Evolutionary conservation across 768 basidiomycete species (phyloP).

Genomic region (Lactarius quietus): DNA sequence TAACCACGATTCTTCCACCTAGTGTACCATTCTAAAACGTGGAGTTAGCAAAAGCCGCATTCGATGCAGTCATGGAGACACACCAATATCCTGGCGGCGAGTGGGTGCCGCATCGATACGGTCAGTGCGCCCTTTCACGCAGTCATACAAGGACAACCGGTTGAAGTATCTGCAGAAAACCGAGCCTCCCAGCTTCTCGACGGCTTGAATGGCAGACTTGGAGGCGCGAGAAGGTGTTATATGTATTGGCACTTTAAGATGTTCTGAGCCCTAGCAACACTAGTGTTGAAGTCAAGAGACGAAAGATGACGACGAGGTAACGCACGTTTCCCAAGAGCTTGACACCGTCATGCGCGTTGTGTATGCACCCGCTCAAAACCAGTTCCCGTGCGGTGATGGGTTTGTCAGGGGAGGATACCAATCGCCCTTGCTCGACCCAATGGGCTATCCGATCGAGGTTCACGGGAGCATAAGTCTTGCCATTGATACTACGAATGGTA

Average conservation of each 20-base stretch:
- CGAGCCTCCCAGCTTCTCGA: constrained; percentile 78
- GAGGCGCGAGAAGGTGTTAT: constrained; percentile 84
- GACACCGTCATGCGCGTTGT: constrained; percentile 85
- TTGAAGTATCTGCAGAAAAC: constrained; percentile 94
- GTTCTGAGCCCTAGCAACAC: constrained; percentile 53
- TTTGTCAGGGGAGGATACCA: constrained; percentile 69
- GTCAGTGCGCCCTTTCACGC: constrained; percentile 67
- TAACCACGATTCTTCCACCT: constrained; percentile 72
- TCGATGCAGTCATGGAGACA: constrained; percentile 32
- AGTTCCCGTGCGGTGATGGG: constrained; percentile 89
- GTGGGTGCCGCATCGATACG: constrained; percentile 74
- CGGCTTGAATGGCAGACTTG: constrained; percentile 76
- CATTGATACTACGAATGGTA: constrained; percentile 47
- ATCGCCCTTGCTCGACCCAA: constrained; percentile 84
- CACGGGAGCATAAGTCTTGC: constrained; percentile 73
- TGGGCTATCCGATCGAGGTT: constrained; percentile 85
- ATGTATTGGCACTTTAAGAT: constrained; percentile 68
- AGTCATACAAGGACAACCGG: constrained; percentile 74
- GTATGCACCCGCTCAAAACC: constrained; percentile 82
- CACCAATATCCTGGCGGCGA: constrained; percentile 81
- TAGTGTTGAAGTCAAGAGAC: constrained; percentile 1
- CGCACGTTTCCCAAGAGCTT: constrained; percentile 85
- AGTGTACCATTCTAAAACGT: constrained; percentile 70
- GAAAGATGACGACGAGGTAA: constrained; percentile 17
- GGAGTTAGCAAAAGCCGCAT: not conserved